Evolutionary conservation across 345 rosid species (phyloP).

Genomic region (Excoecaria agallocha): DNA sequence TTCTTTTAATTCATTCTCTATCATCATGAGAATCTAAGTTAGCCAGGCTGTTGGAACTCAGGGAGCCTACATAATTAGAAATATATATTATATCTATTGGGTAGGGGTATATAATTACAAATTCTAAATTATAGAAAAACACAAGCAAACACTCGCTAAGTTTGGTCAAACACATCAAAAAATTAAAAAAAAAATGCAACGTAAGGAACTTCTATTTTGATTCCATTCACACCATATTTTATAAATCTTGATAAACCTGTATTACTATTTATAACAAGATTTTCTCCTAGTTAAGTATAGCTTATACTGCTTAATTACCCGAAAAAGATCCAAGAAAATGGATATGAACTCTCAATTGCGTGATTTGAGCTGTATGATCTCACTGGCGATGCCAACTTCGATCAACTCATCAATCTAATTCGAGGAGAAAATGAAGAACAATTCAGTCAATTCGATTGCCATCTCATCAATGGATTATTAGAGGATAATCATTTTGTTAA

Average conservation of each 20-base stretch:
- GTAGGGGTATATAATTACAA: too few species aligned
- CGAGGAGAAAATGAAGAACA: slow-evolving; percentile 47
- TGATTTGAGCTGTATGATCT: slow-evolving; percentile 48
- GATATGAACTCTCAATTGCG: neutral
- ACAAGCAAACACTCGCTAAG: neutral
- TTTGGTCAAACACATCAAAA: neutral
- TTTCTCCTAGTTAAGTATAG: too few species aligned
- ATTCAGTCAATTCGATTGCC: slow-evolving; percentile 29
- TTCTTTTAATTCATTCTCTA: neutral
- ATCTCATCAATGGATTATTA: slow-evolving; percentile 31
- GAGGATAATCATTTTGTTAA: slow-evolving; percentile 30
- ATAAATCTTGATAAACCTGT: neutral
- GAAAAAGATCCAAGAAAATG: neutral
- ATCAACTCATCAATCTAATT: slow-evolving; percentile 53
- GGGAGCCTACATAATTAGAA: too few species aligned
- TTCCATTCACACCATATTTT: slow-evolving; percentile 7
- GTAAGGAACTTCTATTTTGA: slow-evolving; percentile 1
- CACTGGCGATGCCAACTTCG: slow-evolving; percentile 49
- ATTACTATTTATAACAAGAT: neutral
- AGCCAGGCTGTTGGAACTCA: neutral
- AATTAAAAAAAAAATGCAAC: neutral
- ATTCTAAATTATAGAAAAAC: neutral
- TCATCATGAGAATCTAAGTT: slow-evolving; percentile 7
- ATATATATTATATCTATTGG: too few species aligned
- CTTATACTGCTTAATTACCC: too few species aligned